A percentile compares a stretch with the other conserved stretches of the same genome.
Conservation (phyloP, 495 filamentous ascomycete species). For the Chaetomidium leptoderma region DNA sequence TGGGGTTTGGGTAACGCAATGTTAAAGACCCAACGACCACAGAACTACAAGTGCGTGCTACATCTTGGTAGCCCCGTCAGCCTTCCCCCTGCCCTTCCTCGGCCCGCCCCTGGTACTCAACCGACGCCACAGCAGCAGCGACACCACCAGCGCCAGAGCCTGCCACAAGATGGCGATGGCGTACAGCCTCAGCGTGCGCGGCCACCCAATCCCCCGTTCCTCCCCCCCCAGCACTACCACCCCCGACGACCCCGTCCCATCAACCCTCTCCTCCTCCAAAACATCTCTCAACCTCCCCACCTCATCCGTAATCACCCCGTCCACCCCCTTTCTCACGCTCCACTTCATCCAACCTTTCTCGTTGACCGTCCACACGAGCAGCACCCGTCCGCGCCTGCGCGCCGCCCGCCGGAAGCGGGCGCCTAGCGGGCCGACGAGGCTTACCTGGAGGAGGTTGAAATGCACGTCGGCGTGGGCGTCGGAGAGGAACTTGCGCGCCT, state of each 20-base stretch:
- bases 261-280: conserved; percentile 20
- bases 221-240: background rate
- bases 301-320: conserved; percentile 57
- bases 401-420: conserved; percentile 59
- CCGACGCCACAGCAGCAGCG: conserved; percentile 19
- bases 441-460: conserved; percentile 68
- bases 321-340: conserved; percentile 43
- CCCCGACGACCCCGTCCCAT: conserved; percentile 1
- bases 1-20: background rate
- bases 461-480: conserved; percentile 50
- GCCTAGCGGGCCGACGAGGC: conserved; percentile 62
- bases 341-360: conserved; percentile 44
- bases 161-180: conserved; percentile 22
- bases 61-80: background rate
- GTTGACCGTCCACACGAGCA: conserved; percentile 87
- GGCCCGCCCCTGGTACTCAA: conserved; percentile 10
- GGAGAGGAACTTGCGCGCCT: conserved; percentile 63
- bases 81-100: conserved; percentile 2
- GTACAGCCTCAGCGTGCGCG: conserved; percentile 16
- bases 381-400: conserved; percentile 47
- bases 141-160: conserved; percentile 12
- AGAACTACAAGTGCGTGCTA: background rate
- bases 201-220: background rate
- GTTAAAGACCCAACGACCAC: no score
- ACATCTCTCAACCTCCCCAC: conserved; percentile 46